These are phyloP conservation scores for Cordyceps javanica DNA, from an alignment of 2,329 filamentous ascomycete species.

Conservation along the genomic window DNA sequence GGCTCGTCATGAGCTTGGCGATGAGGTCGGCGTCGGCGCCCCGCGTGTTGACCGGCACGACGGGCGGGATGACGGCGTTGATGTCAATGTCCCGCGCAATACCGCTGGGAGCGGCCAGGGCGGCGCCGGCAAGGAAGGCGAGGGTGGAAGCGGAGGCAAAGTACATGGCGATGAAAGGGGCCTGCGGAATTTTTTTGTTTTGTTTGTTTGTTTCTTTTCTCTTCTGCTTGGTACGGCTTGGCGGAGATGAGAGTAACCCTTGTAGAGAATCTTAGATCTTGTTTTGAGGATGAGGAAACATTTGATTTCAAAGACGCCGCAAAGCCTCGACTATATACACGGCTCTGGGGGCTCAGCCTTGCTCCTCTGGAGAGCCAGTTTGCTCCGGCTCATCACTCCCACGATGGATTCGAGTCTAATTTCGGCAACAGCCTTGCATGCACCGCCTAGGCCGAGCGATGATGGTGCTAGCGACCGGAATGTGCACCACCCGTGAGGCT, in stretches of 20 bases:
- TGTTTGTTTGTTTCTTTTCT: too few species aligned
- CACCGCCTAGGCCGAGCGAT: not conserved
- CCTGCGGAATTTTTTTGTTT: not conserved
- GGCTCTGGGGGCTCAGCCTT: not conserved
- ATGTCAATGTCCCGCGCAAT: conserved; percentile 11
- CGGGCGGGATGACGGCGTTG: conserved; percentile 20
- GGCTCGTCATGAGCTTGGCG: conserved; percentile 22
- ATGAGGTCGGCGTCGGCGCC: conserved; percentile 23
- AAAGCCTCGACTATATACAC: not conserved
- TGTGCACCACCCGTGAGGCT: not conserved
- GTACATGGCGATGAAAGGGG: conserved; percentile 6
- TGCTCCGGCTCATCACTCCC: not conserved
- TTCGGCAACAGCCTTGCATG: not conserved
- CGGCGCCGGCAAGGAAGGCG: conserved; percentile 14
- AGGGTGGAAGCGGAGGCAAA: conserved; percentile 13
- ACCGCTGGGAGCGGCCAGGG: conserved; percentile 13
- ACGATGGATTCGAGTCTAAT: not conserved
- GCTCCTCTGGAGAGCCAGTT: not conserved
- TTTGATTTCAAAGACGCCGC: not conserved
- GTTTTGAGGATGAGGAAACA: conserved; percentile 1
- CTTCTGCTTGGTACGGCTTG: not conserved
- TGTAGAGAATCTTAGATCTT: not conserved
- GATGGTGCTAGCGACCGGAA: not conserved
- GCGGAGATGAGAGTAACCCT: not conserved
- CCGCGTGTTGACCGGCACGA: conserved; percentile 25